Evolutionary conservation across 1,139 yeast species (phyloP), one percentile per base, ranked within the genome.

Genomic region (Sugiyamaella novakii): DNA sequence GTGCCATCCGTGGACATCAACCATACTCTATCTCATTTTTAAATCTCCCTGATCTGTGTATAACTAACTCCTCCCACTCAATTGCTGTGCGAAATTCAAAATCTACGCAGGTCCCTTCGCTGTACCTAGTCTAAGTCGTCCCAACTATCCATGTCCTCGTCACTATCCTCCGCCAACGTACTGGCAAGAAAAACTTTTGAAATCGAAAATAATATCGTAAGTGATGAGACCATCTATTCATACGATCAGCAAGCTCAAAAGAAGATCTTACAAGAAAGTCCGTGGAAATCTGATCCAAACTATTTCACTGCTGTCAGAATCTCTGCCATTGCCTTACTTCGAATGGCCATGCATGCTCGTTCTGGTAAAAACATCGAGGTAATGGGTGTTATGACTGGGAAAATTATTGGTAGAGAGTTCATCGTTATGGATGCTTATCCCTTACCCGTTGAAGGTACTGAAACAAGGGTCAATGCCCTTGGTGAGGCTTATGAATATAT

Each of bases 301-400:
- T 86, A 81, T 62, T 89, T 88, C 68, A 77, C 77, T 44, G 76
- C 77, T 10, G 87, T 81, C 2, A 74, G 79, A 52, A 76, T 92
- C 1, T 85, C 96, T 4, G 75, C 91, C 2, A 65, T 87, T 37
- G 96, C 97, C 0, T 68, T 87, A 40, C 70, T 80, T 53, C 87
- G 89, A 63, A 89, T 91, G 88, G 66, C 87, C 2, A 73, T 80
- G 27, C 97, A 91, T 67, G 94, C 98, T 0, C 73, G 85, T 30
- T 72, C 81, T 1, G 98, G 98, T 3, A 96, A 95, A 0, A 73
- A 85, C n/a, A 83, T 88, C 40, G 98, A 92, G 65, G 81, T 92
- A 11, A 91, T 92, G 98, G 98, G 98, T 3, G 85, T 89, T 84
- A 74, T 92, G 68, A 80, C 92, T 0, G 98, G 98, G 0, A 83